Conservation (phyloP, 169 alveolate species). For the Plasmodium yoelii region DNA sequence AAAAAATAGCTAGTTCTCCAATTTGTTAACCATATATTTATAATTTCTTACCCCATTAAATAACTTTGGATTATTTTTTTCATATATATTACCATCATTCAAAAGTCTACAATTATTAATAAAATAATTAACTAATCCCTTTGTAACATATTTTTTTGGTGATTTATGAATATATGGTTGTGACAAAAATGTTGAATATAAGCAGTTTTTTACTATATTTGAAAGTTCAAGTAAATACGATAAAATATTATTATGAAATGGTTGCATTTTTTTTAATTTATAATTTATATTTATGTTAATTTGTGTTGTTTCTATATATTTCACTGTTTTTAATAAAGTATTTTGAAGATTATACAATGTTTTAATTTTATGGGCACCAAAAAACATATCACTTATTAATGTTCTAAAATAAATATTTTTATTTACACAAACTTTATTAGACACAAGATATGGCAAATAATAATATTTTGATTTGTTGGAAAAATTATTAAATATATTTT, state of each 20-base stretch:
- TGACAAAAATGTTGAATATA: slow-evolving; percentile 40
- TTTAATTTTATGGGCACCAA: slow-evolving; percentile 59
- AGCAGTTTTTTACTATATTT: slow-evolving; percentile 30
- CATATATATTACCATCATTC: slow-evolving; percentile 43
- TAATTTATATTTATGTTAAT: slow-evolving; percentile 51
- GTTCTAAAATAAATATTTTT: slow-evolving; percentile 26
- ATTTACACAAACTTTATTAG: slow-evolving; percentile 17
- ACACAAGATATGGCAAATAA: slow-evolving; percentile 35
- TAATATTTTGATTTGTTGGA: slow-evolving; percentile 4
- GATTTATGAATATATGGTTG: slow-evolving; percentile 71
- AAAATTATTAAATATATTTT: background rate
- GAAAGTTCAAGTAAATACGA: slow-evolving; percentile 28
- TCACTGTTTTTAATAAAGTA: slow-evolving; percentile 44
- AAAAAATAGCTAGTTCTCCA: background rate
- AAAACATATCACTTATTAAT: slow-evolving; percentile 52
- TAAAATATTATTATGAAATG: slow-evolving; percentile 51
- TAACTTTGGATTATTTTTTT: slow-evolving; percentile 18
- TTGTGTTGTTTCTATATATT: slow-evolving; percentile 53
- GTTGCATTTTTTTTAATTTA: slow-evolving; percentile 43
- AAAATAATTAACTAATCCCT: slow-evolving; percentile 45
- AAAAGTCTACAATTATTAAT: slow-evolving; percentile 50
- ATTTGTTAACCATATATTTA: slow-evolving; percentile 28
- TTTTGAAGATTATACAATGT: slow-evolving; percentile 51
- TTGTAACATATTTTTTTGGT: slow-evolving; percentile 39
- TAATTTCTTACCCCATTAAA: slow-evolving; percentile 17